Evolutionary conservation across 441 rosid genomes (phyloP).

Genomic region (Hura crepitans): DNA sequence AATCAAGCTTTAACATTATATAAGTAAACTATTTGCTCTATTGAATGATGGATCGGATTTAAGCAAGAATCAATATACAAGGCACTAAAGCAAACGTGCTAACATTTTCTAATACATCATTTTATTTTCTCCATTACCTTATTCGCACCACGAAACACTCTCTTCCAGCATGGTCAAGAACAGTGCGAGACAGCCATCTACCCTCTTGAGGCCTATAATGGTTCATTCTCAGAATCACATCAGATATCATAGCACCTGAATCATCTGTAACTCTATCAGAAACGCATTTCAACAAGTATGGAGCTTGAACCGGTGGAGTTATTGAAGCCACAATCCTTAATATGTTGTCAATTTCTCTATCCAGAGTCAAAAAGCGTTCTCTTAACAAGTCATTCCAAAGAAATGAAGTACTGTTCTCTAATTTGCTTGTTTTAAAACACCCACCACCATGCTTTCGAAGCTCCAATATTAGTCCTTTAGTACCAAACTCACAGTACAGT

Average conservation of each 20-base stretch:
- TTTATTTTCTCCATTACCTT: too few species aligned
- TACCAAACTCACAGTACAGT: slow-evolving; percentile 76
- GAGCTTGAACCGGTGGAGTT: slow-evolving; percentile 83
- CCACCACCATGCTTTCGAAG: slow-evolving; percentile 37
- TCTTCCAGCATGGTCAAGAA: slow-evolving; percentile 82
- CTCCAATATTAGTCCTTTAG: slow-evolving; percentile 58
- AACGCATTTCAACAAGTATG: slow-evolving; percentile 77
- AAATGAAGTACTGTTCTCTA: slow-evolving; percentile 36
- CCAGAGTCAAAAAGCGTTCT: slow-evolving; percentile 51
- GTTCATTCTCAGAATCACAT: slow-evolving; percentile 61
- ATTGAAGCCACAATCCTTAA: slow-evolving; percentile 52
- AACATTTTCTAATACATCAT: too few species aligned
- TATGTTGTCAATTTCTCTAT: slow-evolving; percentile 42
- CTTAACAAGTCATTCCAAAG: slow-evolving; percentile 75
- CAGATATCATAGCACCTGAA: slow-evolving; percentile 88
- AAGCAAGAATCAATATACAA: too few species aligned
- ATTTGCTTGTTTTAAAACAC: slow-evolving; percentile 42
- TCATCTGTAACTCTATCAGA: slow-evolving; percentile 88
- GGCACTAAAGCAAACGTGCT: too few species aligned
- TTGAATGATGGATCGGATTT: too few species aligned
- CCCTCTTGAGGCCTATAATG: slow-evolving; percentile 77
- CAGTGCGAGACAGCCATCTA: slow-evolving; percentile 87
- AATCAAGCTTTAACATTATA: too few species aligned
- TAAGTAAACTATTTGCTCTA: too few species aligned
- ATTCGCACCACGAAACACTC: slow-evolving; percentile 75